phyloP scores from a whole-genome alignment of 768 basidiomycete genomes.

The Candolleomyces aberdarensis region DNA sequence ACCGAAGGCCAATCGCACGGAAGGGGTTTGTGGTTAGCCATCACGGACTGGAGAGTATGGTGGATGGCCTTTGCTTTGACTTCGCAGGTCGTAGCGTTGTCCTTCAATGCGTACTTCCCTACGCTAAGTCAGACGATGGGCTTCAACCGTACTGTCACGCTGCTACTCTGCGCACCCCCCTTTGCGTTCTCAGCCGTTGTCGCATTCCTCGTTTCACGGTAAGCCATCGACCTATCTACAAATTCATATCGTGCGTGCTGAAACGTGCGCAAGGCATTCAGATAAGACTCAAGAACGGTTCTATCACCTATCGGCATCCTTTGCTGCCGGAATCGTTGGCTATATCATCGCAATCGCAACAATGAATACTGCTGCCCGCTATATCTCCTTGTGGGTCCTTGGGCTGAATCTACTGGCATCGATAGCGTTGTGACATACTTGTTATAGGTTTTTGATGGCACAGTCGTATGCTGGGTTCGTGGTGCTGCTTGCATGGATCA shows the following conservation, averaged over 20 bases:
- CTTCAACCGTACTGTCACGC: constrained; percentile 58
- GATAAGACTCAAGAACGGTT: constrained; percentile 75
- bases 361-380: constrained; percentile 65
- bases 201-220: constrained; percentile 52
- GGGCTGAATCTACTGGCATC: not conserved
- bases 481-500: constrained; percentile 51
- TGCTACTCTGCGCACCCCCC: constrained; percentile 82
- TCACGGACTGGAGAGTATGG: constrained; percentile 84
- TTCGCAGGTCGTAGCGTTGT: constrained; percentile 58
- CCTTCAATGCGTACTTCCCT: constrained; percentile 81
- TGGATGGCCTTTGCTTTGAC: constrained; percentile 66
- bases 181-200: constrained; percentile 63
- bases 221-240: not conserved
- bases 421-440: not conserved
- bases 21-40: constrained; percentile 56
- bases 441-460: constrained; percentile 66
- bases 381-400: constrained; percentile 58
- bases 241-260: not conserved
- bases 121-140: constrained; percentile 74
- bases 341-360: constrained; percentile 72
- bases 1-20: constrained; percentile 31
- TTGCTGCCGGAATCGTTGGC: constrained; percentile 64
- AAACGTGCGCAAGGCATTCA: constrained; percentile 52
- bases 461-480: constrained; percentile 72
- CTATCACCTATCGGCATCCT: constrained; percentile 59